These are phyloP conservation scores for Aureoboletus auriporus DNA, from an alignment of 768 basidiomycete species.

Conservation along the genomic window DNA sequence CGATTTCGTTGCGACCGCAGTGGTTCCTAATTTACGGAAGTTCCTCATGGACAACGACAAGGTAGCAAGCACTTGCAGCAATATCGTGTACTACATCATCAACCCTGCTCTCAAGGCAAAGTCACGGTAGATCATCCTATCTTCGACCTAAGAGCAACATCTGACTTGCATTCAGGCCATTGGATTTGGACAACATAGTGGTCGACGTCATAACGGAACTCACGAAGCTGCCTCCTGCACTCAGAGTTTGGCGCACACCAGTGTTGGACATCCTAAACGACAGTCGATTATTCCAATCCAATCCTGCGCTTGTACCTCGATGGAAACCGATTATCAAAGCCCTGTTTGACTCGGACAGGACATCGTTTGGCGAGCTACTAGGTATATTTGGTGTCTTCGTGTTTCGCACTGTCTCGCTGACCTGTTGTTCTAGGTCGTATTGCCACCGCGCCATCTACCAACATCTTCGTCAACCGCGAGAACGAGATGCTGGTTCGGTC, in stretches of 20 bases:
- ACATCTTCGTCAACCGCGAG: conserved; percentile 94
- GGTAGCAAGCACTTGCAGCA: conserved; percentile 71
- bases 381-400: conserved; percentile 44
- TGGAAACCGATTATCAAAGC: conserved; percentile 81
- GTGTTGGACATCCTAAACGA: conserved; percentile 84
- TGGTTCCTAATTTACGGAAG: conserved; percentile 71
- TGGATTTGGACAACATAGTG: conserved; percentile 70
- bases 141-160: background rate
- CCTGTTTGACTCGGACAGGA: conserved; percentile 83
- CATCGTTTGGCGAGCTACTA: conserved; percentile 79
- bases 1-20: conserved; percentile 60
- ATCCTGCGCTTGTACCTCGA: conserved; percentile 46
- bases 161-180: conserved; percentile 46
- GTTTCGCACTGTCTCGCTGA: conserved; percentile 20
- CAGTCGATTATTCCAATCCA: conserved; percentile 79
- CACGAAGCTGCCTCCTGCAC: conserved; percentile 67
- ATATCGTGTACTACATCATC: conserved; percentile 81
- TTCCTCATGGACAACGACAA: conserved; percentile 85
- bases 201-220: conserved; percentile 74
- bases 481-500: conserved; percentile 89
- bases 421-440: conserved; percentile 53
- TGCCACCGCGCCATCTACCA: conserved; percentile 82
- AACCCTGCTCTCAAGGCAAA: conserved; percentile 77
- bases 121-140: conserved; percentile 47
- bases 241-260: conserved; percentile 82